A percentile compares a stretch with the other conserved stretches of the same genome.
Conservation (phyloP, 306 rosid genomes). For the Comarum palustre region DNA sequence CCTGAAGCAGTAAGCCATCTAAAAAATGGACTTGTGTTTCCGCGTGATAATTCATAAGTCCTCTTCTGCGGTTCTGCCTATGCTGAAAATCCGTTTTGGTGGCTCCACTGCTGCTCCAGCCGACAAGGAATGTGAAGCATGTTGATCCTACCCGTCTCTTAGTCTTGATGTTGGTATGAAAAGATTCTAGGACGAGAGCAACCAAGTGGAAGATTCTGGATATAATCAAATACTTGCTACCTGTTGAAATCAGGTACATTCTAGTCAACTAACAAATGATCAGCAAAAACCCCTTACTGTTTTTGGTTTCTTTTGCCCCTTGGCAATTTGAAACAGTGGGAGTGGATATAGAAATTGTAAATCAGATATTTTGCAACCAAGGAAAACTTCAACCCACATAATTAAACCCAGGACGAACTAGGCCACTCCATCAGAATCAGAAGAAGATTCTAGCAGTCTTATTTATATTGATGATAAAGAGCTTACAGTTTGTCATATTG, state of each 20-base stretch:
- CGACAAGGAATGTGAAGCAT: conserved; percentile 1
- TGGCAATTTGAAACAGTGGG: conserved; percentile 9
- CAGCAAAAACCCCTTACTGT: not conserved
- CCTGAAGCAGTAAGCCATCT: conserved; percentile 73
- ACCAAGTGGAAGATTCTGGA: not conserved
- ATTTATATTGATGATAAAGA: not conserved
- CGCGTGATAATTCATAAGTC: conserved; percentile 47
- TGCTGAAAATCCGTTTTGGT: conserved; percentile 21
- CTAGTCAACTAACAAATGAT: not conserved
- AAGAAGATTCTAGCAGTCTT: not conserved
- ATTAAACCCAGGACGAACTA: not conserved
- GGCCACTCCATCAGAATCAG: not conserved
- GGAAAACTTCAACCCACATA: conserved; percentile 10
- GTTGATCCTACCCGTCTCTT: not conserved
- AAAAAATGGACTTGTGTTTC: conserved; percentile 64
- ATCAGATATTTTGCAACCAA: not conserved
- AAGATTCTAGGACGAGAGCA: not conserved
- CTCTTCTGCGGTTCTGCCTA: conserved; percentile 3
- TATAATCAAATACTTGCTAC: not conserved
- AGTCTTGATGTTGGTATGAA: not conserved
- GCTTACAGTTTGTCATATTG: not conserved
- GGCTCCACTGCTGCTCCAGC: conserved; percentile 5
- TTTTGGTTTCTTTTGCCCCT: not conserved
- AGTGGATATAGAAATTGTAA: conserved; percentile 5
- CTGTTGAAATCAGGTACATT: conserved; percentile 2